Evolutionary conservation across 108 stramenopile species (phyloP).

Genomic region (Pseudonitzschia multiseries): DNA sequence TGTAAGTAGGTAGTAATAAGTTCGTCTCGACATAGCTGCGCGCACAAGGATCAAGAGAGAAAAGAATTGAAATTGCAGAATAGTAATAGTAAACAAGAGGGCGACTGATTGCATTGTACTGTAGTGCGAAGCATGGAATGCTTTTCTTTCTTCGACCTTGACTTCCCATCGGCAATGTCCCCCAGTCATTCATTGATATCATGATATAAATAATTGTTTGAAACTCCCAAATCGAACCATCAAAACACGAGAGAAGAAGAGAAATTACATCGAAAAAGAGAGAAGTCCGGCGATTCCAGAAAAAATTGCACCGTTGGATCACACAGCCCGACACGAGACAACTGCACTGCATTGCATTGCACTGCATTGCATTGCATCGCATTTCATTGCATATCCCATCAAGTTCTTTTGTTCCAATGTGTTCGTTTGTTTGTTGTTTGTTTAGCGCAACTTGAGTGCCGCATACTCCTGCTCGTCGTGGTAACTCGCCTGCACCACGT

Average conservation of each 20-base stretch:
- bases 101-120: not conserved
- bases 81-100: not conserved
- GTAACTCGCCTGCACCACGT: slow-evolving; percentile 66
- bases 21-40: not conserved
- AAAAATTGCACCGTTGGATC: too few species aligned
- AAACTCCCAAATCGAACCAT: not conserved
- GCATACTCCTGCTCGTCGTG: slow-evolving; percentile 34
- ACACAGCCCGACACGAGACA: too few species aligned
- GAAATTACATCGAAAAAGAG: not conserved
- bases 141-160: not conserved
- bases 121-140: not conserved
- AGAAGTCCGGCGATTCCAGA: too few species aligned
- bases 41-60: slow-evolving; percentile 16
- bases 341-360: too few species aligned
- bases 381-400: too few species aligned
- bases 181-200: not conserved
- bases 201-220: too few species aligned
- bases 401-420: not conserved
- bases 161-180: not conserved
- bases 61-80: slow-evolving; percentile 7
- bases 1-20: not conserved
- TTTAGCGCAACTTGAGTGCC: slow-evolving; percentile 21
- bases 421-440: too few species aligned
- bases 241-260: not conserved
- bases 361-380: too few species aligned